Conservation (phyloP, 2,329 filamentous ascomycete genomes). For the Nemania serpens region DNA sequence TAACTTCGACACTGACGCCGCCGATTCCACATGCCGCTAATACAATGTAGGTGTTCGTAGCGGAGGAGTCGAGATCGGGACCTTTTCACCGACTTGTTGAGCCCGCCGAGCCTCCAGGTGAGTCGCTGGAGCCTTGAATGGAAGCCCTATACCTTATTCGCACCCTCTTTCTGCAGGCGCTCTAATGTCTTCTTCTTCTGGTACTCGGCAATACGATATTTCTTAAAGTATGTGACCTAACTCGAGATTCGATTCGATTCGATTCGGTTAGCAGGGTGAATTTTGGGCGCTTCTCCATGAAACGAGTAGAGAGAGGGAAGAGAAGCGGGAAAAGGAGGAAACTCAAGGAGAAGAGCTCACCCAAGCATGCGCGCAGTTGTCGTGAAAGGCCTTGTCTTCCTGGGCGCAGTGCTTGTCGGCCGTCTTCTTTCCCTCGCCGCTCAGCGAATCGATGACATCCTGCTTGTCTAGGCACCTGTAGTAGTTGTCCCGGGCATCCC, state of each 20-base stretch:
- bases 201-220: slow-evolving; percentile 89
- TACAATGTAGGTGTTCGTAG: neutral
- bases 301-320: neutral
- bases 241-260: slow-evolving; percentile 3
- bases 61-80: neutral
- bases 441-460: slow-evolving; percentile 77
- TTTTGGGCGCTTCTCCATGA: neutral
- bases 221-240: slow-evolving; percentile 96
- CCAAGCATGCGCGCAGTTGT: slow-evolving; percentile 88
- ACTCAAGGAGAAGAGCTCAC: slow-evolving; percentile 55
- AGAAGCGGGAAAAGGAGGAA: neutral
- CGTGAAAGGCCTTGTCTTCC: slow-evolving; percentile 72
- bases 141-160: slow-evolving; percentile 65
- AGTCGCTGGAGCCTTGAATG: slow-evolving; percentile 17
- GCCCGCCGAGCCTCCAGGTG: neutral
- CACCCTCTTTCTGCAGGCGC: slow-evolving; percentile 74
- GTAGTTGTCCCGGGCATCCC: slow-evolving; percentile 86
- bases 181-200: slow-evolving; percentile 82
- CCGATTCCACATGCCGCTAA: neutral
- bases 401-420: slow-evolving; percentile 59
- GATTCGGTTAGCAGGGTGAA: slow-evolving; percentile 3
- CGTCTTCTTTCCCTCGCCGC: slow-evolving; percentile 57
- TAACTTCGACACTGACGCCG: neutral
- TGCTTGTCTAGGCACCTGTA: slow-evolving; percentile 85
- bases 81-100: slow-evolving; percentile 18